Evolutionary conservation across 768 basidiomycete genomes (phyloP).

Genomic region (Macrocybe gigantea): DNA sequence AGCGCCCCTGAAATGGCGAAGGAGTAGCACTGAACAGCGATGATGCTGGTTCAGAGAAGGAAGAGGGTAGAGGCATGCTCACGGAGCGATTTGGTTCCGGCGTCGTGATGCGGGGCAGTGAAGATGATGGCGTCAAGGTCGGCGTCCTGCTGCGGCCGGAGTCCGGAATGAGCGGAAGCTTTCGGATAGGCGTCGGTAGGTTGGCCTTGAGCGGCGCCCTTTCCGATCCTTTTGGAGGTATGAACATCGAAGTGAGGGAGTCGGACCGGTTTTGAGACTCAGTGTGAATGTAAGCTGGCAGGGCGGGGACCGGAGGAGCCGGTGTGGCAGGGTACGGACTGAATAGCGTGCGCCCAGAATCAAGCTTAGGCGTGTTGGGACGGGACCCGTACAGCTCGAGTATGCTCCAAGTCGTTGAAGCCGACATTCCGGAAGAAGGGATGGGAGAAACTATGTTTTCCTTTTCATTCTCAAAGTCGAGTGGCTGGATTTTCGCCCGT

Average conservation of each 20-base stretch:
- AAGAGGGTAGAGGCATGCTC: too few relatives aligned
- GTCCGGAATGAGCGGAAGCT: neutral
- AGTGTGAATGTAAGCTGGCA: conserved; percentile 1
- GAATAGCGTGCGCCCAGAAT: conserved; percentile 5
- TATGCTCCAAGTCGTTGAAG: conserved; percentile 19
- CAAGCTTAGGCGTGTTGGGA: conserved; percentile 7
- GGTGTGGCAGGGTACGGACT: conserved; percentile 9
- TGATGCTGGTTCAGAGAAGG: too few relatives aligned
- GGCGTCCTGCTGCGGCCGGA: neutral
- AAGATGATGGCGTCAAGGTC: neutral
- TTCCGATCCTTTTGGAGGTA: neutral
- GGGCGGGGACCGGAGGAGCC: conserved; percentile 3
- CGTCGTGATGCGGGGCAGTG: neutral
- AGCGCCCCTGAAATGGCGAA: conserved; percentile 4
- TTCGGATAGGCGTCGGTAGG: neutral
- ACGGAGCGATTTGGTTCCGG: neutral
- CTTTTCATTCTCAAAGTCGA: neutral
- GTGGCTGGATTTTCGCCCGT: neutral
- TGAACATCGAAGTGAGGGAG: neutral
- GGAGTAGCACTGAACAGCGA: neutral
- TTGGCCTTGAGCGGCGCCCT: too few relatives aligned
- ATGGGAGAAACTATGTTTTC: conserved; percentile 6
- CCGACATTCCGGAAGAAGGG: conserved; percentile 6
- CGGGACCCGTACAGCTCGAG: conserved; percentile 15
- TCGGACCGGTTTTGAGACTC: conserved; percentile 1